Percentiles rank a stretch among this genome's conserved stretches.
Evolutionary conservation across 352 stramenopile genomes (phyloP).

Genomic region (Phytophthora crassamura): DNA sequence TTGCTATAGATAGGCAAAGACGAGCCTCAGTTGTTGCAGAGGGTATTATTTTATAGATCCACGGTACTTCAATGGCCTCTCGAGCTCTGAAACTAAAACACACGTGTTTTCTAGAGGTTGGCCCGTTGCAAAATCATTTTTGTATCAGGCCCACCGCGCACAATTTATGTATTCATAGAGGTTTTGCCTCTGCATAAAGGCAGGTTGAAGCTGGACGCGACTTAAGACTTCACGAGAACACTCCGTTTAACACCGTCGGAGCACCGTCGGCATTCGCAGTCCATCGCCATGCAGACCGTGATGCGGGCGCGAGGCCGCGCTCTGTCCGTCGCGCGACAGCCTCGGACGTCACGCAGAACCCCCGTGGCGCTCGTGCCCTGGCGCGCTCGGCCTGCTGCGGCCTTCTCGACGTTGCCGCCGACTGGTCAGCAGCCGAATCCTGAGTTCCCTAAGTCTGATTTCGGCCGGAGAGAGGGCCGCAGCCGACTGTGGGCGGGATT

Average conservation of each 20-base stretch:
- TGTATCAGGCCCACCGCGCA: too few species aligned
- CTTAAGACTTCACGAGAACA: too few species aligned
- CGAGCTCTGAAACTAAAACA: too few species aligned
- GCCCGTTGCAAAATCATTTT: too few species aligned
- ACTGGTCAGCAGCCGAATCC: conserved; percentile 10
- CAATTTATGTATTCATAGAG: too few species aligned
- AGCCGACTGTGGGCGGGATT: conserved; percentile 28
- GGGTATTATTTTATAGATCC: too few species aligned
- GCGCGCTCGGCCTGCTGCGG: background rate
- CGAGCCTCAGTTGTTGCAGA: too few species aligned
- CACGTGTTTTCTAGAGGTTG: too few species aligned
- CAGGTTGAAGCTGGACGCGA: too few species aligned
- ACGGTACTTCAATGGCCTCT: too few species aligned
- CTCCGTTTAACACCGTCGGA: conserved; percentile 12
- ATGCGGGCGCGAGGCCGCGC: conserved; percentile 38
- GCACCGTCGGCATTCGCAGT: conserved; percentile 10
- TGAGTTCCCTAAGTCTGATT: conserved; percentile 14
- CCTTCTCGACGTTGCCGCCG: conserved; percentile 18
- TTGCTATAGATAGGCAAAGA: too few species aligned
- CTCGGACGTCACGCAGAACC: conserved; percentile 21
- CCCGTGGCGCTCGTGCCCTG: conserved; percentile 12
- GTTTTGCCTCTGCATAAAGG: too few species aligned
- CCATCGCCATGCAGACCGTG: conserved; percentile 38
- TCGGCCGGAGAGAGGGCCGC: conserved; percentile 19
- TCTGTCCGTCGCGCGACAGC: conserved; percentile 20